phyloP scores from a whole-genome alignment of 306 rosid genomes.

The Prinsepia uniflora region DNA sequence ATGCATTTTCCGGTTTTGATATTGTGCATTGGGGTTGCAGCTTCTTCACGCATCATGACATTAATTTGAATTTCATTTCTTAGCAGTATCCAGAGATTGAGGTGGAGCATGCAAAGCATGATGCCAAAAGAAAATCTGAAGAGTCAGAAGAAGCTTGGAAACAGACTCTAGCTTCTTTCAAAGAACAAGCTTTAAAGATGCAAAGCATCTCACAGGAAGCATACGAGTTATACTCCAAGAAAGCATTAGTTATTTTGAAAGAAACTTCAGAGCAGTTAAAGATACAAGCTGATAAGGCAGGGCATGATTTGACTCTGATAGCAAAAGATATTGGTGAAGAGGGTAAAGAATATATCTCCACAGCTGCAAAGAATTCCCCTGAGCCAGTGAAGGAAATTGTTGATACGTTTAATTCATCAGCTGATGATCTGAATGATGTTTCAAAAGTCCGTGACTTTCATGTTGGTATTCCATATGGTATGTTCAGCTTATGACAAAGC shows the following conservation, averaged over 20 bases:
- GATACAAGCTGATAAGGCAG: constrained; percentile 76
- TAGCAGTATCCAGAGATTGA: constrained; percentile 53
- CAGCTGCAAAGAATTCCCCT: constrained; percentile 68
- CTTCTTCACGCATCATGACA: background rate
- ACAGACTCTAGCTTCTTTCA: constrained; percentile 64
- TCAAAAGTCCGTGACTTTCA: constrained; percentile 69
- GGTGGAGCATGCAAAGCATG: constrained; percentile 44
- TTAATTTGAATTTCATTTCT: constrained; percentile 5
- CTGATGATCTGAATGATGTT: constrained; percentile 54
- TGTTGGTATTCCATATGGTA: constrained; percentile 95
- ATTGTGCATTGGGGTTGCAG: background rate
- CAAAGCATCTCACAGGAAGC: constrained; percentile 78
- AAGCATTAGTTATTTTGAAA: constrained; percentile 58
- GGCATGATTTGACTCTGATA: constrained; percentile 49
- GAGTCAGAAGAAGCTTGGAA: constrained; percentile 81
- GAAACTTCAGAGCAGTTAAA: constrained; percentile 71
- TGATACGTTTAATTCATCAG: constrained; percentile 56
- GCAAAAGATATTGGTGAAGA: constrained; percentile 70
- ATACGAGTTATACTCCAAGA: constrained; percentile 68
- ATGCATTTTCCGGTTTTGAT: background rate
- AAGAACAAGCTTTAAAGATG: constrained; percentile 74
- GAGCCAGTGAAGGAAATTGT: constrained; percentile 80
- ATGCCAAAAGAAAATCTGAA: constrained; percentile 34
- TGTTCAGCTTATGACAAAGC: constrained; percentile 23
- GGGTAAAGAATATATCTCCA: constrained; percentile 61